Evolutionary conservation across 495 filamentous ascomycete species (phyloP), one percentile per base, ranked within the genome.

Genomic region (Hyaloscypha variabilis): DNA sequence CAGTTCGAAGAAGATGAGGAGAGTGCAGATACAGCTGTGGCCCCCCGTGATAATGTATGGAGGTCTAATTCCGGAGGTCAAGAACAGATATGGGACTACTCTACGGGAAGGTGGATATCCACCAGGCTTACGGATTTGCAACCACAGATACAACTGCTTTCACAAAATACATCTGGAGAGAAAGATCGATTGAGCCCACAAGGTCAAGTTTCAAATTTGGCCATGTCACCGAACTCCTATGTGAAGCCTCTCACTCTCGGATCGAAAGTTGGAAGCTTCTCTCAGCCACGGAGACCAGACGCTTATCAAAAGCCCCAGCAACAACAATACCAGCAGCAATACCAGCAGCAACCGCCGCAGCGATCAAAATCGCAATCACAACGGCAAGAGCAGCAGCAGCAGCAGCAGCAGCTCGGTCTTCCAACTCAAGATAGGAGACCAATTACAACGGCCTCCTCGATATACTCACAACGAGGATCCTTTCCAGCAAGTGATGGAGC

Each of bases 1-100:
- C 62, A 69, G 51, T 72, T 72, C 52, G 70, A 72, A 26, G 64
- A 69, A 21, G 70, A 69, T 30, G n/a, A 55, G 11, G 67, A 68
- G 24, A 66, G 59, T 53, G 59, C 66, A 29, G 62, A 54, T n/a
- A 63, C 61, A 21, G 57, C 64, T 31, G 63, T 62, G 17, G 53
- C 42, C n/a, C 53, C 42, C n/a, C 53, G 58, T 11, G 63, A 62
- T 8, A 56, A 69, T 30, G 28, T 24, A 4, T 69, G 67, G 67
- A 53, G 56, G 2, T 26, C 39, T 14, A 53, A 34, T 55, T 64
- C 66, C n/a, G 58, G 39, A 8, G n/a, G n/a, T n/a, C n/a, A n/a
- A n/a, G 66, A 62, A 30, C 54, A 62, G 24, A 56, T 62, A 14
- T 24, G 51, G 51, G 25, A 54, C 26, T 54, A 54, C 51, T 25